Base-by-base conservation (phyloP, 148 eudicot species). In the Rhododendron griersonianum region DNA sequence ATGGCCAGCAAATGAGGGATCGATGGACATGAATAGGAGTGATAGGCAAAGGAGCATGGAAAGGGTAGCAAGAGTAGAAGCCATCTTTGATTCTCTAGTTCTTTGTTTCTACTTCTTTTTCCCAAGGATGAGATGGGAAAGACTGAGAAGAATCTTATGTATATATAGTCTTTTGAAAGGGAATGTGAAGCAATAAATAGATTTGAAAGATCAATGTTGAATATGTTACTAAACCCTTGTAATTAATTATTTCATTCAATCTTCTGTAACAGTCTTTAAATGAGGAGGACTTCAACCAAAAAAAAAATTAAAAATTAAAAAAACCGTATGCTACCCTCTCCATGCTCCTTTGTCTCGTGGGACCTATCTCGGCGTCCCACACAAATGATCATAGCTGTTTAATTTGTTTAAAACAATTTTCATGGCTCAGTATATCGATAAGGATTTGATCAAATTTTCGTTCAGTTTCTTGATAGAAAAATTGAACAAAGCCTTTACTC, bases 1-100 rank as follows among this genome's bases (percentile, higher is more conserved):
- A 69, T 25, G 74, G 11, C 13, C 13, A 28, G 87, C 87, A 7
- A 33, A 74, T 7, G 87, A 80, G 48, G 78, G 87, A 45, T 47
- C 79, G 11, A 85, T 67, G 21, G 51, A 78, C 76, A 61, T 28
- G 30, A 78, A 61, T 2, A 85, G 19, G 71, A 85, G 16, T 25
- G 61, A 7, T 19, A 79, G 48, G 65, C 50, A 50, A 78, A 69
- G 7, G 39, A 71, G 39, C 37, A 30, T 71, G 19, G 76, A 71
- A 71, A 71, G 76, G 76, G 76, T 71, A 71, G 19, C 39, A 11
- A 71, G 33, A 30, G 76, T 71, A 1, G 76, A 71, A 21, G 73
- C 73, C 73, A 65, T 65, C 25, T 65, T 65, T 65, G 8, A 6
- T 61, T 61, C 50, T 47, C 50, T 47, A 47, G 50, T 47, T 47